These are phyloP conservation scores for Botrytis fabae DNA, from an alignment of 2,329 filamentous ascomycete species.

Conservation along the genomic window DNA sequence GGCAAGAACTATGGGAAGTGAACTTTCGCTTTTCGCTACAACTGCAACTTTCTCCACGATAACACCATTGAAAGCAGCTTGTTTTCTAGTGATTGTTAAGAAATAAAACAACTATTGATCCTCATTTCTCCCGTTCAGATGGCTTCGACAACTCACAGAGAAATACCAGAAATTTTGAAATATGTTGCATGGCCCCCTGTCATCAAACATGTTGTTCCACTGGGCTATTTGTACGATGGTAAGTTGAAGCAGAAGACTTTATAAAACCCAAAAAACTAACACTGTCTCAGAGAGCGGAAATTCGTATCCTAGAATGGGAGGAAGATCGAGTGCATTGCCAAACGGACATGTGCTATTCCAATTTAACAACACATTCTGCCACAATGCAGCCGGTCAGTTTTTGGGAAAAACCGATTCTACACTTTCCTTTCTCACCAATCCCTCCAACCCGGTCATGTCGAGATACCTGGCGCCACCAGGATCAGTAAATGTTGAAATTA, in stretches of 20 bases:
- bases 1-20: conserved; percentile 12
- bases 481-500: conserved; percentile 14
- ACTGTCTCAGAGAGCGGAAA: conserved; percentile 25
- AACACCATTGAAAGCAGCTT: neutral
- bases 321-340: conserved; percentile 26
- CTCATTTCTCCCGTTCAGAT: neutral
- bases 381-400: conserved; percentile 25
- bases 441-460: conserved; percentile 23
- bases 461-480: conserved; percentile 21
- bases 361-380: conserved; percentile 33
- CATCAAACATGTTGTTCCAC: conserved; percentile 16
- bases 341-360: conserved; percentile 28
- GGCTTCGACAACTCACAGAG: neutral
- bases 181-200: conserved; percentile 23
- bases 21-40: neutral
- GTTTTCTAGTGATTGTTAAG: neutral
- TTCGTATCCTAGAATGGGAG: conserved; percentile 29
- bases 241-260: neutral
- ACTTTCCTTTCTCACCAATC: conserved; percentile 13
- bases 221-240: conserved; percentile 29
- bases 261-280: conserved; percentile 12
- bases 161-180: neutral
- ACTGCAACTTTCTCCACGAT: neutral
- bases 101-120: neutral
- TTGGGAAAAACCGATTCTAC: conserved; percentile 26